phyloP scores from a whole-genome alignment of 148 eudicot species.

The Vaccinium vitisidaea region DNA sequence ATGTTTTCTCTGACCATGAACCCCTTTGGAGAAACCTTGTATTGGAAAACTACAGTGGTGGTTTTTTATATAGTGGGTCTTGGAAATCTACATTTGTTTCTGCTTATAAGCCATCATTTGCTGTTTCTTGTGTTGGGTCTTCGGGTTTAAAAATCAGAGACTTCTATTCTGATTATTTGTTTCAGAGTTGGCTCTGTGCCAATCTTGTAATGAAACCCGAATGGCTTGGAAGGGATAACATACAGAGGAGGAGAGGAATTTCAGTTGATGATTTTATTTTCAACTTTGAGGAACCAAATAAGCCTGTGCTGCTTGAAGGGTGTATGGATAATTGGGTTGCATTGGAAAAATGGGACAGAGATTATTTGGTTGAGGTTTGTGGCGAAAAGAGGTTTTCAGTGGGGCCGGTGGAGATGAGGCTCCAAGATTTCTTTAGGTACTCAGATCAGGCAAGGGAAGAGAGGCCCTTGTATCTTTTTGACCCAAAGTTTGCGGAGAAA shows the following conservation, averaged over 20 bases:
- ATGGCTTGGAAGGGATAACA: conserved; percentile 87
- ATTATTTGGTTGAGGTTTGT: conserved; percentile 60
- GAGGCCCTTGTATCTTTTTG: conserved; percentile 92
- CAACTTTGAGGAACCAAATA: conserved; percentile 81
- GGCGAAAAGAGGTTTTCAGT: conserved; percentile 65
- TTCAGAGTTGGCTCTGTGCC: conserved; percentile 98
- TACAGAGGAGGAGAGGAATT: conserved; percentile 64
- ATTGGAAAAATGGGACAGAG: conserved; percentile 66
- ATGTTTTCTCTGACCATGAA: conserved; percentile 79
- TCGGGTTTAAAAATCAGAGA: conserved; percentile 57
- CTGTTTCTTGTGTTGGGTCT: conserved; percentile 24
- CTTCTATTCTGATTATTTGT: conserved; percentile 92
- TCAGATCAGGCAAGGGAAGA: conserved; percentile 79
- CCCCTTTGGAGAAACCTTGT: conserved; percentile 96
- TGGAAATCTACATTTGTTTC: conserved; percentile 74
- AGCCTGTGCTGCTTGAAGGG: conserved; percentile 90
- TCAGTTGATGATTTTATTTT: conserved; percentile 77
- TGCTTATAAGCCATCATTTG: conserved; percentile 35
- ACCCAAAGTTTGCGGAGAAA: conserved; percentile 83
- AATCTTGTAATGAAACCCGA: conserved; percentile 93
- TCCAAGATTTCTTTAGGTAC: conserved; percentile 76
- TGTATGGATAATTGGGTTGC: conserved; percentile 83
- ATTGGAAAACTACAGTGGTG: conserved; percentile 52
- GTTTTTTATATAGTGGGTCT: conserved; percentile 62
- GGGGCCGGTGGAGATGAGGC: conserved; percentile 91